phyloP scores from a whole-genome alignment of 2,329 filamentous ascomycete genomes.

The Venturia carpophila region DNA sequence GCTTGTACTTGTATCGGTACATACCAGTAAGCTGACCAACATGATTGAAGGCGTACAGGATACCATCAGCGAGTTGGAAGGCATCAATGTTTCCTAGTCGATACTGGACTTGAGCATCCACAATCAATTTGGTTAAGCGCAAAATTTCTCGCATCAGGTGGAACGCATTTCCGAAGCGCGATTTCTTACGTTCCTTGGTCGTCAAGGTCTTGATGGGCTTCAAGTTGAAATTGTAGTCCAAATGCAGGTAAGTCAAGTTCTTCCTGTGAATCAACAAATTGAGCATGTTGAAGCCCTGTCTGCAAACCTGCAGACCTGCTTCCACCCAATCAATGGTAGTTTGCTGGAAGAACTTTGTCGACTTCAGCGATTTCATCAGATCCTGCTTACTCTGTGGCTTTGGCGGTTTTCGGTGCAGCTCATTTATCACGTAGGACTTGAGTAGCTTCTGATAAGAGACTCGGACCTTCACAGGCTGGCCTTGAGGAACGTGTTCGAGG shows the following conservation, averaged over 20 bases:
- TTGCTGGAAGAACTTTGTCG: conserved; percentile 99
- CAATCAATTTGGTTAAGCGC: conserved; percentile 91
- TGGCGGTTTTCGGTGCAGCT: conserved; percentile 89
- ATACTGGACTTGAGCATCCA: conserved; percentile 97
- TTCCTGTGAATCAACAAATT: conserved; percentile 97
- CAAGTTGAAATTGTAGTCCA: conserved; percentile 99
- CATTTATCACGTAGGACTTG: conserved; percentile 93
- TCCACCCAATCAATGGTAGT: conserved; percentile 99
- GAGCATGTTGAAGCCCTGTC: conserved; percentile 98
- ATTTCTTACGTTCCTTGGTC: conserved; percentile 99
- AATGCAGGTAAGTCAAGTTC: conserved; percentile 94
- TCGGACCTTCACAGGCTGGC: conserved; percentile 90
- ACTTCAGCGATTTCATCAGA: conserved; percentile 78
- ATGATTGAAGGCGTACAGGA: conserved; percentile 98
- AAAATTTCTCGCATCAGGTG: conserved; percentile 98
- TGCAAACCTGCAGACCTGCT: conserved; percentile 93
- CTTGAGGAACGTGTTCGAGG: conserved; percentile 83
- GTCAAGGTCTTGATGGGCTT: conserved; percentile 98
- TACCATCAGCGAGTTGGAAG: conserved; percentile 96
- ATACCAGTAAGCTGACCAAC: conserved; percentile 97
- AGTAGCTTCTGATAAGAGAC: conserved; percentile 97
- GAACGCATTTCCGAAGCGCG: conserved; percentile 96
- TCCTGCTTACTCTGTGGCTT: conserved; percentile 96
- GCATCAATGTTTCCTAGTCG: conserved; percentile 96
- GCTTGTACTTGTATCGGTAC: conserved; percentile 99